These are phyloP conservation scores for Corniculantispora saksenae DNA, from an alignment of 2,329 filamentous ascomycete species.

Conservation along the genomic window DNA sequence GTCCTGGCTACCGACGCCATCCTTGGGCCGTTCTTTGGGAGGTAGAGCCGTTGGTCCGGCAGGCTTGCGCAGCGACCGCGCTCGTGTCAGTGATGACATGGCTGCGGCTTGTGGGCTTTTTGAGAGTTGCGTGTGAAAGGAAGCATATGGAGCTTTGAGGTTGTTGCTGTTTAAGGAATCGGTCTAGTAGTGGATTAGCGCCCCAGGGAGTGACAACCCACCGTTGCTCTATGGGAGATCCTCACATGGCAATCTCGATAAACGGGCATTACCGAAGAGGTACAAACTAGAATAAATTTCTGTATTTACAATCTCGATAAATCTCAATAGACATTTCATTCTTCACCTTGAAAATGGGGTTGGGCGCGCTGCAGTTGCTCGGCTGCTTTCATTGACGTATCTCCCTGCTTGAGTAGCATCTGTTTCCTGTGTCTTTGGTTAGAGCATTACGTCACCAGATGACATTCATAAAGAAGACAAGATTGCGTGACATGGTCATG, in stretches of 20 bases:
- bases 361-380: too few relatives aligned
- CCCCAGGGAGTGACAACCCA: background rate
- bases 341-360: too few relatives aligned
- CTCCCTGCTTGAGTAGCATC: too few relatives aligned
- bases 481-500: background rate
- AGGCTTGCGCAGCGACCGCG: conserved; percentile 51
- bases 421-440: too few relatives aligned
- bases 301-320: too few relatives aligned
- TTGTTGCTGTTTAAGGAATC: conserved; percentile 2
- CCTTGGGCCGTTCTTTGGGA: conserved; percentile 1
- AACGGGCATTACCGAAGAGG: background rate
- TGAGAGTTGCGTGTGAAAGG: background rate
- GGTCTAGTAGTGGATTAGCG: conserved; percentile 7
- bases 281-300: too few relatives aligned
- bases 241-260: background rate
- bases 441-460: too few relatives aligned
- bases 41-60: conserved; percentile 23
- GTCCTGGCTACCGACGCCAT: conserved; percentile 21
- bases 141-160: background rate
- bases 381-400: too few relatives aligned
- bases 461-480: background rate
- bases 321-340: too few relatives aligned
- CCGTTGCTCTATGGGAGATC: background rate
- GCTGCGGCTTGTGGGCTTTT: background rate
- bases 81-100: conserved; percentile 49